phyloP scores from a whole-genome alignment of 2,329 filamentous ascomycete species.

The Fusarium newnesense region DNA sequence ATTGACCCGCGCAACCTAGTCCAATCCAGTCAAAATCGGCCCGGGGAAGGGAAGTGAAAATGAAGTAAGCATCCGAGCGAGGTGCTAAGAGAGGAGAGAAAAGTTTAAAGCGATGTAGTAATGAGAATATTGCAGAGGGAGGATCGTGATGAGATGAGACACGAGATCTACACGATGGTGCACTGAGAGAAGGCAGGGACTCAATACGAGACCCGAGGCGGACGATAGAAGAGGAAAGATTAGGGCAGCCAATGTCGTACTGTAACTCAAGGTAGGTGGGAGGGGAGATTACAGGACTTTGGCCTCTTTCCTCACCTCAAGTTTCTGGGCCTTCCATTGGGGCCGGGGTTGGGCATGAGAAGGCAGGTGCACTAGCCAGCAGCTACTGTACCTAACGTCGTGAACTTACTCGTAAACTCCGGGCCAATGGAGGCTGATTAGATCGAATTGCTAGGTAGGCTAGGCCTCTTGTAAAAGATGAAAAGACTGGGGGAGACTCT shows the following conservation, averaged over 20 bases:
- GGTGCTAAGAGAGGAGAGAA: constrained; percentile 29
- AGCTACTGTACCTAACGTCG: constrained; percentile 1
- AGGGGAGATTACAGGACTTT: constrained; percentile 41
- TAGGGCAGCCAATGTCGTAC: constrained; percentile 1
- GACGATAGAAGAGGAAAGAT: neutral
- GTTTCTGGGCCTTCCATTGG: neutral
- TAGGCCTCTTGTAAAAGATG: neutral
- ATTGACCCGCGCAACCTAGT: constrained; percentile 7
- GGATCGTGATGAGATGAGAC: constrained; percentile 16
- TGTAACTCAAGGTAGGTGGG: neutral
- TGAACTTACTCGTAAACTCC: neutral
- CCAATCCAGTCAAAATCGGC: neutral
- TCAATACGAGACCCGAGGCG: constrained; percentile 24
- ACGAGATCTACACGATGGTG: constrained; percentile 20
- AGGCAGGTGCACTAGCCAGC: constrained; percentile 5
- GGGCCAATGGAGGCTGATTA: constrained; percentile 17
- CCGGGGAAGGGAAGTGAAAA: neutral
- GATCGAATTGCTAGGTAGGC: neutral
- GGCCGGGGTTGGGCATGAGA: constrained; percentile 1
- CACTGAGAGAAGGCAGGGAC: constrained; percentile 2
- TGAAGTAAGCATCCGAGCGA: constrained; percentile 15
- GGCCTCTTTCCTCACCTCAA: constrained; percentile 11
- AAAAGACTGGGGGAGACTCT: neutral
- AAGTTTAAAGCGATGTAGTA: neutral
- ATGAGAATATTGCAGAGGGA: neutral